phyloP scores from a whole-genome alignment of 2,329 filamentous ascomycete species.

The Davidsoniella australis region DNA sequence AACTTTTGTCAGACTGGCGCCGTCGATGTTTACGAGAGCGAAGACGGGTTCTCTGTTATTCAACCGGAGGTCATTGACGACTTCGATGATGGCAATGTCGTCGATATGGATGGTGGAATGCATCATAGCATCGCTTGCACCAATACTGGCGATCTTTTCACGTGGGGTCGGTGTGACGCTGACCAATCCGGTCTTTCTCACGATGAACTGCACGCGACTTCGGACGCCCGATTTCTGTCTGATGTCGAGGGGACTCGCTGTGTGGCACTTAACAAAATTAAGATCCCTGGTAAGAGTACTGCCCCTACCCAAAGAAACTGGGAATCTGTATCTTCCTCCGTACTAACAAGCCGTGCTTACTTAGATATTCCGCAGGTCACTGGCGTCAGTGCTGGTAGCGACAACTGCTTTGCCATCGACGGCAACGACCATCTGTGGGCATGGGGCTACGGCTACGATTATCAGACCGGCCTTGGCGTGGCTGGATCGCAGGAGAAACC shows the following conservation, averaged over 20 bases:
- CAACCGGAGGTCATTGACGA: neutral
- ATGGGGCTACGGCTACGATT: conserved; percentile 10
- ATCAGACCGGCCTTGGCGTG: conserved; percentile 8
- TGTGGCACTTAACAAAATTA: conserved; percentile 7
- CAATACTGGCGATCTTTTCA: conserved; percentile 24
- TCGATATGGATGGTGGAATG: conserved; percentile 41
- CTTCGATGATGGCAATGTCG: conserved; percentile 36
- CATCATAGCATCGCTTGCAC: conserved; percentile 42
- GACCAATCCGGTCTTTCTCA: conserved; percentile 17
- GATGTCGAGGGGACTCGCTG: conserved; percentile 7
- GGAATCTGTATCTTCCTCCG: neutral
- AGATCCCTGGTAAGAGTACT: neutral
- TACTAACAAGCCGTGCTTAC: neutral
- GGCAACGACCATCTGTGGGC: conserved; percentile 6
- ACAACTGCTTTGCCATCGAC: conserved; percentile 10
- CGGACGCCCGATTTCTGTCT: neutral
- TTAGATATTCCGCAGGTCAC: neutral
- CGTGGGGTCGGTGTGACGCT: conserved; percentile 29
- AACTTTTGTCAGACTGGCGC: conserved; percentile 53
- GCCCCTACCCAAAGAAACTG: too few relatives aligned
- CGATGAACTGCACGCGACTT: neutral
- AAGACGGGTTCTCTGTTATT: conserved; percentile 25
- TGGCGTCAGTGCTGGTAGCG: conserved; percentile 7
- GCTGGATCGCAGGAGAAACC: conserved; percentile 5
- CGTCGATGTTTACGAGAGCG: conserved; percentile 36